Base-by-base conservation (phyloP, 2,329 filamentous ascomycete genomes). In the Ophiostoma quercus region DNA sequence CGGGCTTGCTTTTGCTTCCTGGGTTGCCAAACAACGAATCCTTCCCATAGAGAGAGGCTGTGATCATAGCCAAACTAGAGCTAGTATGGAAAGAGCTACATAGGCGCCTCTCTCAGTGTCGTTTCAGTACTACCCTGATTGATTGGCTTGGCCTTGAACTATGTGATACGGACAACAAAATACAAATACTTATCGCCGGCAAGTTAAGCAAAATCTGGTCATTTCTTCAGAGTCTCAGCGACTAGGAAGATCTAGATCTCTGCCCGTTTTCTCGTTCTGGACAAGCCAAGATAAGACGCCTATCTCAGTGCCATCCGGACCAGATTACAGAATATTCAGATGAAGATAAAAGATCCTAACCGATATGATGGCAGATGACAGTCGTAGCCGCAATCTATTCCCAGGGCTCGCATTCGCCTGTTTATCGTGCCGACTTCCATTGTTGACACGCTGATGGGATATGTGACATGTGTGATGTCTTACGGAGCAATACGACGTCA, bases 11-110 rank as follows among this genome's bases (percentile, higher is more conserved):
- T 41, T 14, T 2, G 12, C 47, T 51, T 14, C 9, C 22, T 12
- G 51, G 22, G 22, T 9, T 47, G 19, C 43, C 19, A 47, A 47
- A 47, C 51, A 22, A 11, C 51, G 4, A 29, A 12, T 29, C 51
- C 51, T 57, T 5, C 51, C n/a, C n/a, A 57, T n/a, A 57, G 1
- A 25, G 51, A 25, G 51, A 57, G 22, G 51, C 25, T 57, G 22
- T 29, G 51, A 57, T 29, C 51, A 57, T 29, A n/a, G 51, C 8
- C 22, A 25, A 14, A 25, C 51, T 57, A 57, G 51, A 25, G 22
- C 51, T 57, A 57, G 51, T n/a, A 57, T 57, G 51, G 22, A 57
- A 57, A 57, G n/a, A 25, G 51, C 51, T 57, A 22, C 51, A 57
- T 25, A 57, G 4, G 51, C 47, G 47, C 47, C 47, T 57, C 25